Conservation (phyloP, 139 green algal genomes). For the Tetradesmus lagerheimii region DNA sequence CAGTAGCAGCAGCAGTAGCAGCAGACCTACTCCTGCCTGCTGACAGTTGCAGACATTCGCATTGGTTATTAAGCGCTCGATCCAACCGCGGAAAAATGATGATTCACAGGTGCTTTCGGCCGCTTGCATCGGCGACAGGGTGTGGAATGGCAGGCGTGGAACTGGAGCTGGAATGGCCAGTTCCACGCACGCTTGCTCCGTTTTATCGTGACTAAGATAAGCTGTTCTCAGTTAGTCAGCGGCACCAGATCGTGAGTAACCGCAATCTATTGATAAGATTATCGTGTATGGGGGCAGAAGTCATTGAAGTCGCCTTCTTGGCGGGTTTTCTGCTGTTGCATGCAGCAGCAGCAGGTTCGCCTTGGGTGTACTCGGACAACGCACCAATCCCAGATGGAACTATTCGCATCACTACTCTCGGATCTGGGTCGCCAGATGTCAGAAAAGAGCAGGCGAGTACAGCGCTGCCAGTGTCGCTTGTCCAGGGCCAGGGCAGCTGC, state of each 20-base stretch:
- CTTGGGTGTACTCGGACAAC: conserved; percentile 29
- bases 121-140: no score
- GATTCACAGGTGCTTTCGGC: no score
- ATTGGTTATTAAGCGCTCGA: no score
- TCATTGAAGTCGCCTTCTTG: neutral
- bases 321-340: neutral
- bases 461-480: neutral
- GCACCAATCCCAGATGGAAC: neutral
- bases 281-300: neutral
- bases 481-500: no score
- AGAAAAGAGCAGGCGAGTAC: conserved; percentile 16
- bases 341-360: neutral
- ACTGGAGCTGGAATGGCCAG: neutral
- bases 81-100: no score
- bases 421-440: conserved; percentile 32
- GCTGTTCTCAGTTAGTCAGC: no score
- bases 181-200: neutral
- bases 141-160: neutral
- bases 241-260: no score
- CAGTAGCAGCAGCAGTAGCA: neutral
- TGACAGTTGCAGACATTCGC: no score
- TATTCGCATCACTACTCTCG: conserved; percentile 28
- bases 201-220: neutral
- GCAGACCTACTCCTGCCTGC: no score
- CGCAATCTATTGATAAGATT: no score